Evolutionary conservation across 73 alveolate species (phyloP), one percentile per base, ranked within the genome.

Genomic region (Paramecium pentaurelia): DNA sequence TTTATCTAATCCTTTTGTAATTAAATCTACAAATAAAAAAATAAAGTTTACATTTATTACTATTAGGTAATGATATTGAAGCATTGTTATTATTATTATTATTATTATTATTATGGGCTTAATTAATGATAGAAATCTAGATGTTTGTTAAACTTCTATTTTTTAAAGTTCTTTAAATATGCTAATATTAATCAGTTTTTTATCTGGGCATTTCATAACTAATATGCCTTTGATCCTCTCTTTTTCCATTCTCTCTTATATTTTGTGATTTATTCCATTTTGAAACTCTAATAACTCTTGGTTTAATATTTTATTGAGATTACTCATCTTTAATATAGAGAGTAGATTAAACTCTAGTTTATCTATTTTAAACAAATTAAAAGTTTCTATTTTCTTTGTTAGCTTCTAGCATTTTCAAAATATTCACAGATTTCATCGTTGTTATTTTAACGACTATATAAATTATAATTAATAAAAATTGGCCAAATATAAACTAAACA

Each of bases 71-170:
- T 28, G 84, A 64, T 30, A 73, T 73, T 9, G 87, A 73, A 16
- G 60, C 60, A 73, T 73, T 37, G 9, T 2, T 40, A 44, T 40
- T 73, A 14, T 16, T 20, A 73, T 37, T 37, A 20, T 2, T 40
- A 44, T 40, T 73, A 14, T 16, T 20, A 73, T 37, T 54, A 54
- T 54, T 54, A 2, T 54, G 70, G 4, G 36, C 22, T 80, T 80
- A 47, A 11, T 34, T 20, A 4, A 18, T n/a, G 9, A 42, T 32
- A 45, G 77, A 28, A 42, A 45, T 49, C 2, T 42, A 42, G 32
- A 80, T 80, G 58, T 80, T 80, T 32, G 91, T 80, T 44, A 80
- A 42, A 80, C 91, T 80, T 80, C 91, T 42, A 44, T 80, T 80
- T 47, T 80, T 80, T 80, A 80, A 80, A 18, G 37, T 47, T 47